Conservation (phyloP, 2,329 filamentous ascomycete species). For the Verticillium albo-atrum region DNA sequence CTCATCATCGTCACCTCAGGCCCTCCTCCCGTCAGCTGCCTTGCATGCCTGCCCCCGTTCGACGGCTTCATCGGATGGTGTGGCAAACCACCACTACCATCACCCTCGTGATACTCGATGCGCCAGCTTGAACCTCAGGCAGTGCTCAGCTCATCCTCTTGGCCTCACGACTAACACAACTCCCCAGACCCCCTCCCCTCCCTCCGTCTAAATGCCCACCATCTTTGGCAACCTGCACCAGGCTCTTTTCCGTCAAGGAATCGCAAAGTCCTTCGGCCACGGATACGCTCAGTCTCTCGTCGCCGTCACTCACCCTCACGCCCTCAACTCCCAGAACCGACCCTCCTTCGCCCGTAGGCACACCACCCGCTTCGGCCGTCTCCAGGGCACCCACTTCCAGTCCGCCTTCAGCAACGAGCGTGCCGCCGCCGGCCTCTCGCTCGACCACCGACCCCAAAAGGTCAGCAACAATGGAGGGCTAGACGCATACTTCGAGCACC, state of each 20-base stretch:
- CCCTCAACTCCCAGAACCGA: slow-evolving; percentile 68
- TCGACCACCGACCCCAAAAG: slow-evolving; percentile 54
- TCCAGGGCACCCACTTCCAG: slow-evolving; percentile 64
- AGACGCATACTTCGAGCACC: slow-evolving; percentile 88
- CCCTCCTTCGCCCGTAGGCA: slow-evolving; percentile 58
- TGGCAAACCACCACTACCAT: slow-evolving; percentile 3
- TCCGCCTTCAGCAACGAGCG: slow-evolving; percentile 67
- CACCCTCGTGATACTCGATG: neutral
- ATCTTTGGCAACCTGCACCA: slow-evolving; percentile 65
- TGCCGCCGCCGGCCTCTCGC: slow-evolving; percentile 45
- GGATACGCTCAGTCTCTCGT: slow-evolving; percentile 98
- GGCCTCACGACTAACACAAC: slow-evolving; percentile 13
- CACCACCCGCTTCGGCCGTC: slow-evolving; percentile 48
- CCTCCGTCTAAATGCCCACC: slow-evolving; percentile 83
- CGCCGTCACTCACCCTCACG: slow-evolving; percentile 80
- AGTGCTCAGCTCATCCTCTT: slow-evolving; percentile 5
- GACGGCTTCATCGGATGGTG: slow-evolving; percentile 2
- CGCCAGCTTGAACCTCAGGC: neutral
- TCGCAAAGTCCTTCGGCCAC: slow-evolving; percentile 94
- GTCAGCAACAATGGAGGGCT: slow-evolving; percentile 51
- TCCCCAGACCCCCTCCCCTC: slow-evolving; percentile 48
- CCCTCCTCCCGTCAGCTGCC: neutral
- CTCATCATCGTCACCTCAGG: neutral
- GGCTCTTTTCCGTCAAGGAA: slow-evolving; percentile 93
- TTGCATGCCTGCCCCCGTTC: neutral